Conservation (phyloP, 352 stramenopile species). For the Pythium rhizo-oryzae region DNA sequence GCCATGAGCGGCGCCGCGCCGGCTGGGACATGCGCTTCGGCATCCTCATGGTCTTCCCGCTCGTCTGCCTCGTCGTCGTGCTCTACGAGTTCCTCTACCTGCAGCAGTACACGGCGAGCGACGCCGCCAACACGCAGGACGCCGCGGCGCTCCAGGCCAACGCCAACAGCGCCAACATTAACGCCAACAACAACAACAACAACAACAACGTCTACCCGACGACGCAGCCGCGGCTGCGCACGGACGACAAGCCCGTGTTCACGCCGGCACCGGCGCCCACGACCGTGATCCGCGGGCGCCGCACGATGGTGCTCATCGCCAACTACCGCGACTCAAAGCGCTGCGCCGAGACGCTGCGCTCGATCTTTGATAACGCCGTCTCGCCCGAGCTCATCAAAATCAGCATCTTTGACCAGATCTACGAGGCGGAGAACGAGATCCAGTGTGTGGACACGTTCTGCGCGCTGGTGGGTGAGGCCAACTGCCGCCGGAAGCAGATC, state of each 20-base stretch:
- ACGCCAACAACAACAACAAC: not conserved
- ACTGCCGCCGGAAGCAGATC: slow-evolving; percentile 65
- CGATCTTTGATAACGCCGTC: slow-evolving; percentile 76
- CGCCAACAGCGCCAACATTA: slow-evolving; percentile 1
- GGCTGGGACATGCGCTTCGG: slow-evolving; percentile 58
- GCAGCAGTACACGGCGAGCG: slow-evolving; percentile 61
- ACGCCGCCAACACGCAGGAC: slow-evolving; percentile 26
- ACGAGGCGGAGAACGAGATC: slow-evolving; percentile 62
- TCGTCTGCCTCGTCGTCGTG: slow-evolving; percentile 71
- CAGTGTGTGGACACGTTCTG: slow-evolving; percentile 71
- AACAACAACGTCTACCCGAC: too few species aligned
- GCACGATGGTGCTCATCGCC: slow-evolving; percentile 76
- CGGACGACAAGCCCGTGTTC: slow-evolving; percentile 14
- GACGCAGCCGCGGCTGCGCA: slow-evolving; percentile 9
- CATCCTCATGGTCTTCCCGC: slow-evolving; percentile 68
- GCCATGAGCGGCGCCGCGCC: not conserved
- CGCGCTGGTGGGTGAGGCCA: slow-evolving; percentile 58
- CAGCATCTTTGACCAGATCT: slow-evolving; percentile 79
- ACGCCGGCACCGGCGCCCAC: slow-evolving; percentile 26
- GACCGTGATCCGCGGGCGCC: slow-evolving; percentile 59
- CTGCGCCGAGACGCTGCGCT: slow-evolving; percentile 78
- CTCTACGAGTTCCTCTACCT: slow-evolving; percentile 84
- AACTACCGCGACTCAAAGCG: slow-evolving; percentile 82
- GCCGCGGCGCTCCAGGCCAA: slow-evolving; percentile 29
- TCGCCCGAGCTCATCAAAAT: slow-evolving; percentile 57